These are phyloP conservation scores for Nicotiana attenuata DNA, from an alignment of 257 asterid genomes.

Conservation along the genomic window DNA sequence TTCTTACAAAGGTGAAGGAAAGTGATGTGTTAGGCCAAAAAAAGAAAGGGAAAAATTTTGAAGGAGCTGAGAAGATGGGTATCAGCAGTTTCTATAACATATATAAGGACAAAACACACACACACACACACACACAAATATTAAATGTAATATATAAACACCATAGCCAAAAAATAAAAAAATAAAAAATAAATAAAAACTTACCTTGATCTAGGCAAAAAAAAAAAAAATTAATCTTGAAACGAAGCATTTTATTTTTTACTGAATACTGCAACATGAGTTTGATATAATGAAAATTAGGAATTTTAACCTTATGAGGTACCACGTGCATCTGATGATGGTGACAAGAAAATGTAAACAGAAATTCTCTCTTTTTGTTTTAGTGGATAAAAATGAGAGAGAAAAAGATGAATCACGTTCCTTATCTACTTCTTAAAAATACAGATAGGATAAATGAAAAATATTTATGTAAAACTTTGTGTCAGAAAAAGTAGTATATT, in stretches of 20 bases:
- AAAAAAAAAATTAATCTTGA: no score
- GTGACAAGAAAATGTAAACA: constrained; percentile 16
- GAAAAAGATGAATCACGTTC: constrained; percentile 8
- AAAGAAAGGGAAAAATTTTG: constrained; percentile 37
- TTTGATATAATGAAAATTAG: no score
- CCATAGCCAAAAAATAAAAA: neutral
- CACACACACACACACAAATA: neutral
- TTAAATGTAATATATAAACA: constrained; percentile 10
- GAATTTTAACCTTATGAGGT: no score
- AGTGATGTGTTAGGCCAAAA: constrained; percentile 31
- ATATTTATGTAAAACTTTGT: neutral
- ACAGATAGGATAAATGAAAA: neutral
- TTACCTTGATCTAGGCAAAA: no score
- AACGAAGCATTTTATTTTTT: no score
- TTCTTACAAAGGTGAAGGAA: constrained; percentile 47
- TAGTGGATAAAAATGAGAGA: neutral
- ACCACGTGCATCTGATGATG: constrained; percentile 24
- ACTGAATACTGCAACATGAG: no score
- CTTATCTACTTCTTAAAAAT: neutral
- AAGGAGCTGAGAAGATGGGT: constrained; percentile 39
- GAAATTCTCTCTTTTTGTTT: neutral
- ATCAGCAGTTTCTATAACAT: constrained; percentile 28
- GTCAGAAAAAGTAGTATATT: neutral
- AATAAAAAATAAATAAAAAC: no score
- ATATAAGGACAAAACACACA: constrained; percentile 6